These are phyloP conservation scores for Xylaria venustula DNA, from an alignment of 495 filamentous ascomycete genomes.

Conservation along the genomic window DNA sequence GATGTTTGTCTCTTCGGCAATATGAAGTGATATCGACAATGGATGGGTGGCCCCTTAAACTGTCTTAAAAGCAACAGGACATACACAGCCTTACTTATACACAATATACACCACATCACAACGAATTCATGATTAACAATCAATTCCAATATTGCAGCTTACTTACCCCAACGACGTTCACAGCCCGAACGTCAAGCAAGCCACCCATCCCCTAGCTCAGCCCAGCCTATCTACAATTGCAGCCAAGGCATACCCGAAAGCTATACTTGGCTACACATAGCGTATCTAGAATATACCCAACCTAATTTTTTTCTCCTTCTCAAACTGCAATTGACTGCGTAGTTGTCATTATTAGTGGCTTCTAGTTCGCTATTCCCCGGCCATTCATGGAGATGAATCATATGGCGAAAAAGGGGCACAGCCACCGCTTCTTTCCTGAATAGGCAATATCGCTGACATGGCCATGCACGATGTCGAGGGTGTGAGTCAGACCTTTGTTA, in stretches of 20 bases:
- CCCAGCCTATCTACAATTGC: neutral
- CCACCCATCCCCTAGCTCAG: neutral
- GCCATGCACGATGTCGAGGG: neutral
- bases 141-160: too few species aligned
- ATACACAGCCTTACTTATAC: neutral
- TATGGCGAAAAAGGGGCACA: neutral
- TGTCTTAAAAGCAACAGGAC: too few species aligned
- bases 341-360: neutral
- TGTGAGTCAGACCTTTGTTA: neutral
- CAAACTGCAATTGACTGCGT: neutral
- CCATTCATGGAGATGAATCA: neutral
- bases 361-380: too few species aligned
- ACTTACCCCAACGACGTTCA: too few species aligned
- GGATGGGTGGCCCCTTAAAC: too few species aligned
- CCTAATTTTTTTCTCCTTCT: too few species aligned
- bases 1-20: too few species aligned
- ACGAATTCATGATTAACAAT: too few species aligned
- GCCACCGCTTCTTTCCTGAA: slow-evolving; percentile 1
- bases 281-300: too few species aligned
- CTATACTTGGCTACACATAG: neutral
- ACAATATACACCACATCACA: neutral
- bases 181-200: neutral
- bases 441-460: neutral
- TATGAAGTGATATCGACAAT: too few species aligned
- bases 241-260: neutral